These are phyloP conservation scores for Scenedesmus sp. DNA, from an alignment of 163 green algal species.

Conservation along the genomic window DNA sequence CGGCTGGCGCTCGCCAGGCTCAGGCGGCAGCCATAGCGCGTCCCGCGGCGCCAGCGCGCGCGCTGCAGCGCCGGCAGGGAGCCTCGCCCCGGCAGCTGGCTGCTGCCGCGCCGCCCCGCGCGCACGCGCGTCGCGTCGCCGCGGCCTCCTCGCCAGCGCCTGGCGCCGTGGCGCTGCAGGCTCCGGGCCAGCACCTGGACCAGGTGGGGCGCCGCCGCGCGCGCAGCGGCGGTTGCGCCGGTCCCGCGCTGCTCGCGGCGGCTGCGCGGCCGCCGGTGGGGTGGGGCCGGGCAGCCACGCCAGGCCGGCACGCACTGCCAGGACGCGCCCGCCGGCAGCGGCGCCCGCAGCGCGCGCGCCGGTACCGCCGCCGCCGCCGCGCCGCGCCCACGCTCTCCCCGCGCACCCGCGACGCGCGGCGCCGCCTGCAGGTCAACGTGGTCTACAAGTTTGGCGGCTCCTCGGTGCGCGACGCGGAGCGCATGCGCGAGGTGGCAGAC, in stretches of 20 bases:
- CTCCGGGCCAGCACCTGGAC: conserved; percentile 36
- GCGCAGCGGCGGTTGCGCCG: not conserved
- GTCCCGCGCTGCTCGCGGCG: not conserved
- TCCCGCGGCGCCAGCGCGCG: no score
- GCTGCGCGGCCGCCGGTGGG: not conserved
- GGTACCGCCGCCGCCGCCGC: not conserved
- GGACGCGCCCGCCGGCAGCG: not conserved
- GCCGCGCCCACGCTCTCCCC: not conserved
- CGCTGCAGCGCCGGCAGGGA: no score
- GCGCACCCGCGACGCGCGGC: not conserved
- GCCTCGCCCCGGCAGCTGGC: no score
- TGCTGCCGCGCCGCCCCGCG: no score
- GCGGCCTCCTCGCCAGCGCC: not conserved
- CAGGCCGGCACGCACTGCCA: no score
- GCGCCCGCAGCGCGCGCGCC: not conserved
- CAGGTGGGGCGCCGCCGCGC: conserved; percentile 14
- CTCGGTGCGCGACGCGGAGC: conserved; percentile 90
- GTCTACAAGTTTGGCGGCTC: conserved; percentile 99
- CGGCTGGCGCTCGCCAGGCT: no score
- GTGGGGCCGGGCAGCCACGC: no score
- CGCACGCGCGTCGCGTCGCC: not conserved
- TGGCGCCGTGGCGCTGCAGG: conserved; percentile 4
- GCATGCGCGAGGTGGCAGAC: conserved; percentile 93
- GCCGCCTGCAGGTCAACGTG: conserved; percentile 70
- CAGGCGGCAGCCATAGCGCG: no score